phyloP scores from a whole-genome alignment of 108 stramenopile genomes.

The Nitzschia palea region DNA sequence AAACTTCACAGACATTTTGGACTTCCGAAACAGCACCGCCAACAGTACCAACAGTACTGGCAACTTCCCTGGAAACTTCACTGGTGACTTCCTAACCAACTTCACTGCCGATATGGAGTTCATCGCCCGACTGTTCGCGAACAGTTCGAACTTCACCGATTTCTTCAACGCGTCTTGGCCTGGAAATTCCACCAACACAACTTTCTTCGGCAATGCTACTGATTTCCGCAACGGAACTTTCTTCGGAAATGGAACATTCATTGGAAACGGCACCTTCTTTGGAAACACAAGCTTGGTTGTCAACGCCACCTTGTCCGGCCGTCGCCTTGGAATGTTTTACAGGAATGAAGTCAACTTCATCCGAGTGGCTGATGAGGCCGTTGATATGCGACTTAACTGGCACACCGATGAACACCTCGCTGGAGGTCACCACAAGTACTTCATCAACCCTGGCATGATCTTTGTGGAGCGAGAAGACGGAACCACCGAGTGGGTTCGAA shows the following conservation, averaged over 20 bases:
- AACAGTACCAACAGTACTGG: not conserved
- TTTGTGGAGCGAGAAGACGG: slow-evolving; percentile 11
- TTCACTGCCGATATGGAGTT: no score
- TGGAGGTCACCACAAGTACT: slow-evolving; percentile 11
- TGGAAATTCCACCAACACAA: not conserved
- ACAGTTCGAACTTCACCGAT: no score
- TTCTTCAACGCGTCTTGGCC: no score
- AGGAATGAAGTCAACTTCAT: slow-evolving; percentile 2
- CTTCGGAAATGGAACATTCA: not conserved
- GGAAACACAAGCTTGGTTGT: not conserved
- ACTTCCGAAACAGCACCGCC: not conserved
- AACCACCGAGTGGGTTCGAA: slow-evolving; percentile 5
- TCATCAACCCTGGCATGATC: slow-evolving; percentile 16
- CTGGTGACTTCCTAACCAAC: not conserved
- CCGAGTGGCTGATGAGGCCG: slow-evolving; percentile 14
- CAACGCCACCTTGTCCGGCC: not conserved
- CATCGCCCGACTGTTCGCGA: not conserved
- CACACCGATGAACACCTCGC: slow-evolving; percentile 1
- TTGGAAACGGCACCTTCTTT: not conserved
- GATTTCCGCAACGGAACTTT: not conserved
- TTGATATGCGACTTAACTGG: slow-evolving; percentile 12
- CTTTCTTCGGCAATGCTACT: not conserved
- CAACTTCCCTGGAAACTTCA: not conserved
- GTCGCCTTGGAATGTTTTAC: not conserved
- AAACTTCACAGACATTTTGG: not conserved